Evolutionary conservation across 257 asterid species (phyloP).

Genomic region (Coffea eugenioides): DNA sequence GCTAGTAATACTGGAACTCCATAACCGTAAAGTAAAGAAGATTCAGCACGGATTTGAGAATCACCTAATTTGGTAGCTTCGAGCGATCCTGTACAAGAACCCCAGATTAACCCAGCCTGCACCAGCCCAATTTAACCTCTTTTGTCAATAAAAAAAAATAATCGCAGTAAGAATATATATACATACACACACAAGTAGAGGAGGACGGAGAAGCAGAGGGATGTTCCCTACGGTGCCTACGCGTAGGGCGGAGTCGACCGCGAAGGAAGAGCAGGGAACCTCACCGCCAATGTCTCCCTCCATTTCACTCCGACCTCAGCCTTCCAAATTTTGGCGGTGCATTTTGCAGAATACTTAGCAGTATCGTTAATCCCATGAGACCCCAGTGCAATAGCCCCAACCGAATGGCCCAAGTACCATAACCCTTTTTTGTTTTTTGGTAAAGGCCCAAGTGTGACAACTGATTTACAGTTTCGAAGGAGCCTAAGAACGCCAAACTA

Average conservation of each 20-base stretch:
- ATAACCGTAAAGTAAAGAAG: background rate
- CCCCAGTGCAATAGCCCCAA: too few species aligned
- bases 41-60: background rate
- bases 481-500: too few species aligned
- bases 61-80: conserved; percentile 60
- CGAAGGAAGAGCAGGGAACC: conserved; percentile 69
- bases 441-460: too few species aligned
- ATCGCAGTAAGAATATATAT: too few species aligned
- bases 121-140: background rate
- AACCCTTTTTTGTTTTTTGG: too few species aligned
- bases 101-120: conserved; percentile 91
- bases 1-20: background rate
- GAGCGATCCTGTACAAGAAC: conserved; percentile 66
- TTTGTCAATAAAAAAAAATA: too few species aligned
- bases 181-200: background rate
- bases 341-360: too few species aligned
- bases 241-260: conserved; percentile 70
- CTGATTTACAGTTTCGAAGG: too few species aligned
- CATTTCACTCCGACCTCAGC: background rate
- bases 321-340: background rate
- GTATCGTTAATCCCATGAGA: too few species aligned
- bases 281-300: conserved; percentile 12
- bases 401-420: too few species aligned
- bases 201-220: background rate
- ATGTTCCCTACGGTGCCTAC: conserved; percentile 49